Conservation (phyloP, 257 asterid genomes). For the Leptodermis oblonga region DNA sequence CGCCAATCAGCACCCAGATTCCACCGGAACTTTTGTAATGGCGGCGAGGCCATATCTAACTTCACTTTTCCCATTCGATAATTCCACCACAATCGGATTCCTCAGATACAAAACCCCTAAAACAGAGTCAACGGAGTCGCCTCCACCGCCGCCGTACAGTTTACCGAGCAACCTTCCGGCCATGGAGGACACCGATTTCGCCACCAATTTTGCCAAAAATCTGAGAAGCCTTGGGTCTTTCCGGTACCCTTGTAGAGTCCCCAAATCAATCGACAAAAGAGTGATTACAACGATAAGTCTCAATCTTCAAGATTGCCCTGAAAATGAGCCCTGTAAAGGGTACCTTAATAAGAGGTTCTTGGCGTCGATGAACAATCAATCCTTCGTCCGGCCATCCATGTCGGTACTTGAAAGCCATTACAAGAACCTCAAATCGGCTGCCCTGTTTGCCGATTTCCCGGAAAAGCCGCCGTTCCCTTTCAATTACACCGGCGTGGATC, state of each 20-base stretch:
- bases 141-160: constrained; percentile 24
- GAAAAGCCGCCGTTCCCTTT: constrained; percentile 54
- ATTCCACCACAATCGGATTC: constrained; percentile 69
- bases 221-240: constrained; percentile 55
- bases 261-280: constrained; percentile 42
- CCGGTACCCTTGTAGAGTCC: constrained; percentile 66
- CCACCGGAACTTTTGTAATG: constrained; percentile 40
- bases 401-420: constrained; percentile 58
- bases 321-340: constrained; percentile 61
- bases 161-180: constrained; percentile 62
- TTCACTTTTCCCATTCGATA: constrained; percentile 62
- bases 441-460: constrained; percentile 37
- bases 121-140: neutral
- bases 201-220: constrained; percentile 32
- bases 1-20: constrained; percentile 40
- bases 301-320: constrained; percentile 78
- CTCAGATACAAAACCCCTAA: constrained; percentile 36
- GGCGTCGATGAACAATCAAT: constrained; percentile 80
- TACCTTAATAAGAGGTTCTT: constrained; percentile 40
- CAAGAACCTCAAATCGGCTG: constrained; percentile 23
- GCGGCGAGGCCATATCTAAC: constrained; percentile 82
- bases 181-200: constrained; percentile 54
- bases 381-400: constrained; percentile 46
- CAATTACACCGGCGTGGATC: constrained; percentile 62
- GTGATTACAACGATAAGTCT: constrained; percentile 53